Percentiles rank a stretch among this genome's conserved stretches.
These are phyloP conservation scores for Phaeotremella skinneri DNA, from an alignment of 768 basidiomycete genomes.

Conservation along the genomic window DNA sequence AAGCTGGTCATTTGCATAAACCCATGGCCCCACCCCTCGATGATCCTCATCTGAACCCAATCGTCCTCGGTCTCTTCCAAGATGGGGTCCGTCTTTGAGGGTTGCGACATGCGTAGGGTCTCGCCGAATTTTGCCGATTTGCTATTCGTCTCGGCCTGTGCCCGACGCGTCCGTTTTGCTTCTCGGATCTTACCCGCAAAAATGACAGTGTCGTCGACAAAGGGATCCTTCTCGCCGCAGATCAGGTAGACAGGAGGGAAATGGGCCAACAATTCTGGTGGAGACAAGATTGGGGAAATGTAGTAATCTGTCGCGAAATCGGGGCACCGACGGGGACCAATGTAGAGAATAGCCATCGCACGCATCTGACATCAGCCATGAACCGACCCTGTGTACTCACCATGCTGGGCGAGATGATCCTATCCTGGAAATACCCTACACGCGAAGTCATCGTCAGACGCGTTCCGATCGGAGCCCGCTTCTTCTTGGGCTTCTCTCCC, in stretches of 20 bases:
- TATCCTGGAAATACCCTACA: conserved; percentile 87
- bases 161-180: conserved; percentile 80
- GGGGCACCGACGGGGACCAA: conserved; percentile 88
- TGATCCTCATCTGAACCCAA: conserved; percentile 86
- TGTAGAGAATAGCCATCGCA: conserved; percentile 96
- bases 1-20: conserved; percentile 91
- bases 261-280: conserved; percentile 74
- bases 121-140: conserved; percentile 65
- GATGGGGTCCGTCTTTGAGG: conserved; percentile 44
- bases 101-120: conserved; percentile 58
- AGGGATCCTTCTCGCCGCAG: conserved; percentile 84
- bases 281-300: conserved; percentile 90
- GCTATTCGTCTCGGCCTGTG: conserved; percentile 67
- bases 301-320: conserved; percentile 94
- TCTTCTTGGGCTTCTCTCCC: conserved; percentile 52
- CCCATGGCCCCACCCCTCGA: conserved; percentile 95
- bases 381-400: conserved; percentile 57
- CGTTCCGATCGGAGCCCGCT: conserved; percentile 68
- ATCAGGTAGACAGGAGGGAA: conserved; percentile 93
- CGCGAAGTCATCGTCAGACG: conserved; percentile 92
- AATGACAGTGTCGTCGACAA: conserved; percentile 96
- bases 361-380: conserved; percentile 71
- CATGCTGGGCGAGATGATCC: conserved; percentile 93
- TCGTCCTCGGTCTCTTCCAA: conserved; percentile 68
- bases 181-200: conserved; percentile 93